phyloP scores from a whole-genome alignment of 2,329 filamentous ascomycete genomes.

The Dactylonectria estremocensis region DNA sequence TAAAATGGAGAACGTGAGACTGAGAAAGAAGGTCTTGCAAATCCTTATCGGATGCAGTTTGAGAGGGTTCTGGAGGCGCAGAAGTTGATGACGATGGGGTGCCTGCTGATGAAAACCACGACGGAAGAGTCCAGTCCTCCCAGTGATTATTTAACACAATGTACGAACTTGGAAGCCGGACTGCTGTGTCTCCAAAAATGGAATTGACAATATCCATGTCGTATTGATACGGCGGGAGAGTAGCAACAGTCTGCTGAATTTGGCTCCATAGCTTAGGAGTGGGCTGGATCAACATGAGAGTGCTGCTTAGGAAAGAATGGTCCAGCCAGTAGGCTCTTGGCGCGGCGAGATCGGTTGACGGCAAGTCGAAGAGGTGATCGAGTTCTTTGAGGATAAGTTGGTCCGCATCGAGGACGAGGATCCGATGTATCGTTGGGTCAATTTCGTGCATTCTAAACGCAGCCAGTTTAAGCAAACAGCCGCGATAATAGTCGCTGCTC shows the following conservation, averaged over 20 bases:
- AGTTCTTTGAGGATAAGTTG: conserved; percentile 38
- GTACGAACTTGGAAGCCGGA: conserved; percentile 26
- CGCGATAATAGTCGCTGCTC: conserved; percentile 24
- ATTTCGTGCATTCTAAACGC: conserved; percentile 38
- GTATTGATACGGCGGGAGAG: conserved; percentile 28
- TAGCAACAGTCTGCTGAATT: conserved; percentile 24
- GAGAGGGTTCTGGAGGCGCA: not conserved
- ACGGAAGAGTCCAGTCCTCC: conserved; percentile 37
- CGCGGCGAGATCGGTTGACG: conserved; percentile 23
- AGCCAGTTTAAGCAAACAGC: conserved; percentile 36
- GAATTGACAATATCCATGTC: conserved; percentile 42
- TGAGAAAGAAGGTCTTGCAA: conserved; percentile 35
- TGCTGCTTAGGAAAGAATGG: conserved; percentile 33
- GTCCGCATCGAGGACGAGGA: conserved; percentile 37
- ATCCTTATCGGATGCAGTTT: conserved; percentile 14
- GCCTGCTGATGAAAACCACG: conserved; percentile 26
- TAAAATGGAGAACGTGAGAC: conserved; percentile 35
- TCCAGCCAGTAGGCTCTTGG: conserved; percentile 37
- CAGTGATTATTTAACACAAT: conserved; percentile 38
- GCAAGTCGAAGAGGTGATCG: conserved; percentile 33
- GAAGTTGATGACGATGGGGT: not conserved
- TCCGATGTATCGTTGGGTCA: conserved; percentile 22
- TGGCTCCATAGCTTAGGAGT: conserved; percentile 24
- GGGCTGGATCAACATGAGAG: conserved; percentile 38
- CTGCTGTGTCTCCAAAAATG: conserved; percentile 18